phyloP scores from a whole-genome alignment of 2,329 filamentous ascomycete genomes.

The Fusarium brevicatenulatum region DNA sequence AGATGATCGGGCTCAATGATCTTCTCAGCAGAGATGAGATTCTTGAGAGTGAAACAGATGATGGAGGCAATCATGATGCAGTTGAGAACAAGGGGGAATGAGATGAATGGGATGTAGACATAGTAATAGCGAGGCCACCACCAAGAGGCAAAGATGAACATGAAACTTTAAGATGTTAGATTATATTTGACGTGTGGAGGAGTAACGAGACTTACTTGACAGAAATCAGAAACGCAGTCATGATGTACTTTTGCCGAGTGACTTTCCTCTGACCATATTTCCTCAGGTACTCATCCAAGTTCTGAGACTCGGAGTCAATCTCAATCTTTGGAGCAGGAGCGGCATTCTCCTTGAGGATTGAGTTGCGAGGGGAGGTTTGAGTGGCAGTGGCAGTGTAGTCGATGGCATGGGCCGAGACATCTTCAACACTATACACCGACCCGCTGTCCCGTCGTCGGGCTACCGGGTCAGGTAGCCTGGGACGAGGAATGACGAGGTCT shows the following conservation, averaged over 20 bases:
- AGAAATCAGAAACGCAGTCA: slow-evolving; percentile 24
- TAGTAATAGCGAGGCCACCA: slow-evolving; percentile 42
- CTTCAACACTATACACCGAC: background rate
- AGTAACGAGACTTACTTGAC: slow-evolving; percentile 9
- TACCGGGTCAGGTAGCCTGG: slow-evolving; percentile 5
- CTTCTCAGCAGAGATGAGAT: slow-evolving; percentile 24
- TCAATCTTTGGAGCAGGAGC: background rate
- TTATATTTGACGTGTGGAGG: accelerated
- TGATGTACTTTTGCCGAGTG: slow-evolving; percentile 23
- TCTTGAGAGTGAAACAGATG: slow-evolving; percentile 27
- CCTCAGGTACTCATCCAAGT: slow-evolving; percentile 20
- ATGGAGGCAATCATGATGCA: slow-evolving; percentile 42
- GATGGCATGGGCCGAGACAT: background rate
- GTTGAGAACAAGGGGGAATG: slow-evolving; percentile 41
- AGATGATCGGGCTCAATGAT: slow-evolving; percentile 35
- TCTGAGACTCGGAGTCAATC: slow-evolving; percentile 26
- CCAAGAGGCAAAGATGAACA: slow-evolving; percentile 43
- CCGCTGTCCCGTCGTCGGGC: slow-evolving; percentile 10
- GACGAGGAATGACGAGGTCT: background rate
- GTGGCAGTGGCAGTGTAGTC: slow-evolving; percentile 8
- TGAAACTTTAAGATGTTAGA: slow-evolving; percentile 19
- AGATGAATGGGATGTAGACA: slow-evolving; percentile 41
- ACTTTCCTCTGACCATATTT: slow-evolving; percentile 24
- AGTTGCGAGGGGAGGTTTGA: slow-evolving; percentile 15
- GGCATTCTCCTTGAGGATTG: background rate